Evolutionary conservation across 768 basidiomycete genomes (phyloP), one percentile per base, ranked within the genome.

Genomic region (Pisolithus microcarpus): DNA sequence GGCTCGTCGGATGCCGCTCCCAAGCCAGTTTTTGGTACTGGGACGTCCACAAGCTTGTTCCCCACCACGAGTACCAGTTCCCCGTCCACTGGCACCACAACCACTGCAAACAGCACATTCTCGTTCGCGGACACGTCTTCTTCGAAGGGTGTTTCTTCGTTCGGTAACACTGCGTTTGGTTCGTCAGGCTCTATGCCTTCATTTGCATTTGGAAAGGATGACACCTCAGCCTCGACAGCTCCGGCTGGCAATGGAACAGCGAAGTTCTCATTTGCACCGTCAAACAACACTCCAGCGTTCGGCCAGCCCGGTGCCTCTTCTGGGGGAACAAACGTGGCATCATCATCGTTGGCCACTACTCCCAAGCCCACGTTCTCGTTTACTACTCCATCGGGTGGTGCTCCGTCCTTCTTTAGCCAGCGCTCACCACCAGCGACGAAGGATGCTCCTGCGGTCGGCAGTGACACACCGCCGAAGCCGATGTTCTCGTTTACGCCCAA

Each of bases 381-480:
- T 46, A 23, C 10, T 19, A 2, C 23, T 48, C 48, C 37, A 16
- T 28, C 49, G 3, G 5, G 49, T 43, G 51, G 58, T 9, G 48
- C 49, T 26, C 5, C 43, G 19, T 43, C 37, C 24, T 19, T 39
- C n/a, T 39, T 61, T 1, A 7, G 50, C 1, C 44, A 55, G 6
- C 11, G 53, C 8, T 49, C 58, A 43, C 7, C 51, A 7, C 58
- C 56, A 19, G 56, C 50, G 21, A 61, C 40, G 15, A 53, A 61
- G 43, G 56, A 55, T 10, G 55, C 56, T 26, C 43, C 47, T 38
- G 18, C 45, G 24, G 21, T 50, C 18, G 46, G 37, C 24, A 38
- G 28, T 46, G 23, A 38, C 9, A 57, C 59, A 10, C 60, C 67
- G 15, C 50, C 63, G 31, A 66, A 69, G 16, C 65, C 71, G 21